Percentiles rank a stretch among this genome's conserved stretches.
phyloP scores from a whole-genome alignment of 371 early-diverging fungal species.

The Funneliformis caledonium region DNA sequence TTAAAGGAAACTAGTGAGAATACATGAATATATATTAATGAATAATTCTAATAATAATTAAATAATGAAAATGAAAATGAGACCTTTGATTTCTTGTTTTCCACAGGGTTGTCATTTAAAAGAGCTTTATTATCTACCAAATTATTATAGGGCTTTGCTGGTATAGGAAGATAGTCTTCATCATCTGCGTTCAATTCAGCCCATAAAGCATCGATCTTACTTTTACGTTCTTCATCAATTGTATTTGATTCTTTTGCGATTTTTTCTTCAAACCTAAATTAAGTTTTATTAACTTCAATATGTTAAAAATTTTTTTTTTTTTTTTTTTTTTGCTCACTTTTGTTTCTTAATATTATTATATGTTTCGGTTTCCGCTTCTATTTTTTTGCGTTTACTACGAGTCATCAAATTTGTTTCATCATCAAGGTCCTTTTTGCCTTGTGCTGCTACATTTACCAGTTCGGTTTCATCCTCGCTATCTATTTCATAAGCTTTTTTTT shows the following conservation, averaged over 20 bases:
- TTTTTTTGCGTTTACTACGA: slow-evolving; percentile 17
- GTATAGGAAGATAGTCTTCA: neutral
- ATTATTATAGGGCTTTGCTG: neutral
- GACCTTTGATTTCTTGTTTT: neutral
- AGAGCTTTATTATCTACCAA: neutral
- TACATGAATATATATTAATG: too few species aligned
- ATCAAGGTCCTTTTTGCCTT: neutral
- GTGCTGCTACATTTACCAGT: neutral
- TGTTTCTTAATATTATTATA: slow-evolving; percentile 2
- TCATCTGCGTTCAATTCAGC: slow-evolving; percentile 26
- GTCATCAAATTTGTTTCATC: neutral
- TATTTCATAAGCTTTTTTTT: neutral
- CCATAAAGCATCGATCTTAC: slow-evolving; percentile 28
- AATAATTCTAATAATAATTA: too few species aligned
- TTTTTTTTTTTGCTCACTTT: neutral
- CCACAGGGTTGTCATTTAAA: neutral
- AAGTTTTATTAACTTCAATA: neutral
- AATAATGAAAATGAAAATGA: neutral
- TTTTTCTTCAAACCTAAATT: slow-evolving; percentile 1
- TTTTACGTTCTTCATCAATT: neutral
- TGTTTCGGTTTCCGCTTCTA: neutral
- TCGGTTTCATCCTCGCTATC: neutral
- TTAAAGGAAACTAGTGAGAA: neutral
- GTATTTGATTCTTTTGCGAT: neutral
- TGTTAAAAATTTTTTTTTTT: neutral